Conservation (phyloP, 1,139 yeast genomes). For the Lodderomyces elongisporus region DNA sequence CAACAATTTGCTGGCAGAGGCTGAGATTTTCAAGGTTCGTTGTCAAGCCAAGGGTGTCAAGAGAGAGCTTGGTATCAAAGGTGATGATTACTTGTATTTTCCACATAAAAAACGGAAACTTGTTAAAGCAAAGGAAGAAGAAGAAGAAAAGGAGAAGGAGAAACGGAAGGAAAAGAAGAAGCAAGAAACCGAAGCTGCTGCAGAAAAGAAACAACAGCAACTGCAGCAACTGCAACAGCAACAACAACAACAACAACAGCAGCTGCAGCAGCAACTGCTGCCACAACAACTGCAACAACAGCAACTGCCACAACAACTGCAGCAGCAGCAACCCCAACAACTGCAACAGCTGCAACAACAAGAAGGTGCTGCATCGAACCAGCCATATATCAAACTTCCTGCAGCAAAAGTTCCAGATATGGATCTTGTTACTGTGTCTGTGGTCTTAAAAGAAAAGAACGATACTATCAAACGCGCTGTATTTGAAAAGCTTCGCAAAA, state of each 20-base stretch:
- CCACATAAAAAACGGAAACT: conserved; percentile 74
- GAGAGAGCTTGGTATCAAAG: conserved; percentile 68
- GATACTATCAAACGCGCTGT: conserved; percentile 77
- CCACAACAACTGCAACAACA: conserved; percentile 11
- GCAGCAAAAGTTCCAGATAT: conserved; percentile 91
- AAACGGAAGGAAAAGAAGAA: conserved; percentile 20
- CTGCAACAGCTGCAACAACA: conserved; percentile 19
- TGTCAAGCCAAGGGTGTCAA: conserved; percentile 67
- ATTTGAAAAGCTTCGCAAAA: conserved; percentile 69
- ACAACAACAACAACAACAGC: conserved; percentile 10
- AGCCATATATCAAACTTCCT: conserved; percentile 82
- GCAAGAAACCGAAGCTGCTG: conserved; percentile 15
- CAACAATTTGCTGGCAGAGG: conserved; percentile 55
- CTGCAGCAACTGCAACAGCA: conserved; percentile 8
- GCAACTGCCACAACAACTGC: conserved; percentile 11
- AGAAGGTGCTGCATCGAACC: conserved; percentile 41
- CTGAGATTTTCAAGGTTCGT: conserved; percentile 64
- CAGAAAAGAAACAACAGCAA: conserved; percentile 4
- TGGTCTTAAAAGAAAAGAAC: conserved; percentile 70
- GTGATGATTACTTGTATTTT: conserved; percentile 79
- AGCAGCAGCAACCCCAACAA: conserved; percentile 8
- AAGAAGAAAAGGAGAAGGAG: conserved; percentile 27
- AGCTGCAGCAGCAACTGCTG: conserved; percentile 10
- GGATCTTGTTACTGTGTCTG: conserved; percentile 79
- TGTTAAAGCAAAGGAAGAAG: conserved; percentile 33